Evolutionary conservation across 768 basidiomycete species (phyloP), one percentile per base, ranked within the genome.

Genomic region (Russula sp.): DNA sequence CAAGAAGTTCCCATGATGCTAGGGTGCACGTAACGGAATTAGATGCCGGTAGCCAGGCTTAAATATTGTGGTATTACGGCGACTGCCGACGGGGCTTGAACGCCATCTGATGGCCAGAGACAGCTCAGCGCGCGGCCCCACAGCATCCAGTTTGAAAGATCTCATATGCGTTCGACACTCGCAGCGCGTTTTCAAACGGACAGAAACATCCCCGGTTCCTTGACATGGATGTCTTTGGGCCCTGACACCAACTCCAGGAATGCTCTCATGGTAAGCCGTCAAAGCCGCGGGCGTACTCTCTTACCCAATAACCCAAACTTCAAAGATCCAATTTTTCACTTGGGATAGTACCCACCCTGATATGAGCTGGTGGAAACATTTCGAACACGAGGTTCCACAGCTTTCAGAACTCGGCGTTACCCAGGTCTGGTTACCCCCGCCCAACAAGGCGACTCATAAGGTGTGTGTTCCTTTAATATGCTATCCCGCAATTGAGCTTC

Each of bases 371-470:
- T 94, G 91, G 91, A 78, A 79, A 69, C 84, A 89, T 71, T 78
- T 93, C 40, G 84, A 88, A 71, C 68, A 66, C 10, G 84, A 91
- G 69, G 74, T 88, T 11, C 86, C 89, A 13, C 74, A 69, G 48
- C 79, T 94, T 20, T 81, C 80, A 5, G 76, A 81, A 50, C 76
- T 89, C 65, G 91, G 91, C 14, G 79, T 91, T 68, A 91, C 91
- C 0, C 89, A 91, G 71, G 78, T 85, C 3, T 94, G 91, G 91
- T 74, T 93, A 37, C 91, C 91, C 39, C 91, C 91, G 6, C 87
- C 89, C 18, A 88, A 88, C 71, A 93, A 91, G 72, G 91, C 87
- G 16, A 86, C 83, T 73, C 73, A 77, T 59, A 80, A 78, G 69
- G 89, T 87, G 63, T 39, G 56, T 65, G 44, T 22, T 32, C 31